Conservation (phyloP, 2,329 filamentous ascomycete species). For the Arthrobotrys megalospora region DNA sequence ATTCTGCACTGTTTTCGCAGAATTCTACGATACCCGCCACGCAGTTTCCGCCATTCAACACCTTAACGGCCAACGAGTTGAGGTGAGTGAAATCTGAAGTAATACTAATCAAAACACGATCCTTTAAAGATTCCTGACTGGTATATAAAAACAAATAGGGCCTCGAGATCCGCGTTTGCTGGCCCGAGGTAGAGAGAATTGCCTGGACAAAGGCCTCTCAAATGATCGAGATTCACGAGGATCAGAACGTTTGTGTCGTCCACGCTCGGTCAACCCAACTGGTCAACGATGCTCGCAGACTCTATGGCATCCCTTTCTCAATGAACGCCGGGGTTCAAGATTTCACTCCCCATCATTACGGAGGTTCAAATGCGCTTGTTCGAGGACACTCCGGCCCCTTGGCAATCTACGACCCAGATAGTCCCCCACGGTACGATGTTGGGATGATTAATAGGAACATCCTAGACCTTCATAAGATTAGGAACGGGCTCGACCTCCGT, state of each 20-base stretch:
- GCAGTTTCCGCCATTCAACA: slow-evolving; percentile 68
- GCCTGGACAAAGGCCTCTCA: slow-evolving; percentile 62
- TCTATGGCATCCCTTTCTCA: slow-evolving; percentile 64
- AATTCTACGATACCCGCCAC: slow-evolving; percentile 72
- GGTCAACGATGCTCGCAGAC: slow-evolving; percentile 69
- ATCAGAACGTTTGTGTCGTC: slow-evolving; percentile 76
- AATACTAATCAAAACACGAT: slow-evolving; percentile 26
- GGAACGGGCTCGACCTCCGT: slow-evolving; percentile 34
- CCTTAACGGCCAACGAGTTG: slow-evolving; percentile 67
- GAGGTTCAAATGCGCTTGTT: neutral
- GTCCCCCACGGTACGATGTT: slow-evolving; percentile 37
- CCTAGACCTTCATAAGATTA: slow-evolving; percentile 35
- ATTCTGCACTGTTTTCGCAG: slow-evolving; percentile 71
- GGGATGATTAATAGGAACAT: slow-evolving; percentile 69
- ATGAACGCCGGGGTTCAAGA: neutral
- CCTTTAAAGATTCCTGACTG: slow-evolving; percentile 60
- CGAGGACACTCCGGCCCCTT: neutral
- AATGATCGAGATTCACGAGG: slow-evolving; percentile 70
- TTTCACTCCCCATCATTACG: slow-evolving; percentile 18
- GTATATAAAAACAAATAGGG: slow-evolving; percentile 65
- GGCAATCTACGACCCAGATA: slow-evolving; percentile 1
- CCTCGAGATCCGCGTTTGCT: slow-evolving; percentile 65
- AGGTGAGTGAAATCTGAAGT: slow-evolving; percentile 66
- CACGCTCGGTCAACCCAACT: slow-evolving; percentile 68
- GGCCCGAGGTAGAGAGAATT: slow-evolving; percentile 59